phyloP scores from a whole-genome alignment of 2,329 filamentous ascomycete genomes.

The Penicillium sp. region DNA sequence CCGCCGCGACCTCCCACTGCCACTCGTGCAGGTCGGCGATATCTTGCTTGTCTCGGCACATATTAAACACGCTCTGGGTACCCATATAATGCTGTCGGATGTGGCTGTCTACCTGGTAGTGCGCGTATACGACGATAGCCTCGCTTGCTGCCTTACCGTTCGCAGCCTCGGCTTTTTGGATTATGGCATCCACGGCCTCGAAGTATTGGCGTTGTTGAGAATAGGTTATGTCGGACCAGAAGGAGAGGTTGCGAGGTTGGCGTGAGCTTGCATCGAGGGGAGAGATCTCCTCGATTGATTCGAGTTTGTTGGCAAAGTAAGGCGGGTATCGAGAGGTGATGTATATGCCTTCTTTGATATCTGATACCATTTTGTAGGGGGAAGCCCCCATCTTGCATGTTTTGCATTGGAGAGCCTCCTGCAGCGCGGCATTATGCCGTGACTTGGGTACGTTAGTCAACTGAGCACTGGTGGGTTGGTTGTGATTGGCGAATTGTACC shows the following conservation, averaged over 20 bases:
- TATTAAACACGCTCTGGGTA: constrained; percentile 21
- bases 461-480: neutral
- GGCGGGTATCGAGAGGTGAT: constrained; percentile 20
- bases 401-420: constrained; percentile 30
- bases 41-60: constrained; percentile 34
- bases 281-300: constrained; percentile 12
- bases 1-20: constrained; percentile 21
- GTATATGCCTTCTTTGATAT: constrained; percentile 21
- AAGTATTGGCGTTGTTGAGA: constrained; percentile 20
- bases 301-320: constrained; percentile 14
- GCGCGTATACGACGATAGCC: constrained; percentile 23
- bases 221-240: constrained; percentile 16
- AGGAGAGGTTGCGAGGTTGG: constrained; percentile 1
- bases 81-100: constrained; percentile 33
- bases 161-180: constrained; percentile 5
- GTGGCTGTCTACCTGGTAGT: constrained; percentile 35
- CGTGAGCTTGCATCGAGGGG: constrained; percentile 10
- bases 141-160: constrained; percentile 9
- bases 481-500: neutral
- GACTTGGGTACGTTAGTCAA: neutral
- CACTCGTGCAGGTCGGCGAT: constrained; percentile 28
- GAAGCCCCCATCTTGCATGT: constrained; percentile 17
- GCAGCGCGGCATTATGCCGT: constrained; percentile 12
- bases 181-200: constrained; percentile 14
- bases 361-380: constrained; percentile 18